phyloP scores from a whole-genome alignment of 1,284 basidiomycete species.

The Wolfiporia cocos region DNA sequence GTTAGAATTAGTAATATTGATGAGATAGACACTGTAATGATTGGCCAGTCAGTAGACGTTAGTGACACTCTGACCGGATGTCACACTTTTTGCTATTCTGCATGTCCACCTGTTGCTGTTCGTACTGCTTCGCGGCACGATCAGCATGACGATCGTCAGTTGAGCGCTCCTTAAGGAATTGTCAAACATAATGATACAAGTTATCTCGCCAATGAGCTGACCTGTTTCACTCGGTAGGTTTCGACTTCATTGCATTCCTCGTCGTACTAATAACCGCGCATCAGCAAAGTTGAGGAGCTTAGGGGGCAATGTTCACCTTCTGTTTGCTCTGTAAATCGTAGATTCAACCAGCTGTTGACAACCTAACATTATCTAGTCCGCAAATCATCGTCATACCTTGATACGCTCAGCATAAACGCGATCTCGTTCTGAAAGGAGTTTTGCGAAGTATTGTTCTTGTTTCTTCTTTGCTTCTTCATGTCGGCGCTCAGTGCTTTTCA shows the following conservation, averaged over 20 bases:
- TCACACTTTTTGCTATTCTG: constrained; percentile 73
- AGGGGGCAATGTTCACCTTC: constrained; percentile 41
- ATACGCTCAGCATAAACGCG: constrained; percentile 57
- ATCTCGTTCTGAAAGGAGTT: constrained; percentile 65
- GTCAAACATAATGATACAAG: neutral
- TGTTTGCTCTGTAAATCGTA: constrained; percentile 51
- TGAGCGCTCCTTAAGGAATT: constrained; percentile 44
- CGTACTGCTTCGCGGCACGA: constrained; percentile 63
- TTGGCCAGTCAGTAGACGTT: neutral
- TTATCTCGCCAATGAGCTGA: constrained; percentile 19
- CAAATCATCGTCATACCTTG: constrained; percentile 59
- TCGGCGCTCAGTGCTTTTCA: constrained; percentile 52
- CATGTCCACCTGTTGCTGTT: constrained; percentile 73
- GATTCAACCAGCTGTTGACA: constrained; percentile 1
- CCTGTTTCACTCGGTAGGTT: constrained; percentile 71
- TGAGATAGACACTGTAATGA: constrained; percentile 54
- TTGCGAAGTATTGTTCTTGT: constrained; percentile 69
- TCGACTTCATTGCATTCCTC: constrained; percentile 71
- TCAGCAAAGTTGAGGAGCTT: constrained; percentile 1
- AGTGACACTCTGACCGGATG: neutral
- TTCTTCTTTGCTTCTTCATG: constrained; percentile 67
- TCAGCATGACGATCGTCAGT: constrained; percentile 73
- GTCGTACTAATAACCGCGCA: constrained; percentile 50
- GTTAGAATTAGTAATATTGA: constrained; percentile 66
- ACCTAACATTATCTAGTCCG: too few species aligned